Percentiles rank a stretch among this genome's conserved stretches.
phyloP scores from a whole-genome alignment of 148 eudicot genomes.

The Rhododendron henanense region DNA sequence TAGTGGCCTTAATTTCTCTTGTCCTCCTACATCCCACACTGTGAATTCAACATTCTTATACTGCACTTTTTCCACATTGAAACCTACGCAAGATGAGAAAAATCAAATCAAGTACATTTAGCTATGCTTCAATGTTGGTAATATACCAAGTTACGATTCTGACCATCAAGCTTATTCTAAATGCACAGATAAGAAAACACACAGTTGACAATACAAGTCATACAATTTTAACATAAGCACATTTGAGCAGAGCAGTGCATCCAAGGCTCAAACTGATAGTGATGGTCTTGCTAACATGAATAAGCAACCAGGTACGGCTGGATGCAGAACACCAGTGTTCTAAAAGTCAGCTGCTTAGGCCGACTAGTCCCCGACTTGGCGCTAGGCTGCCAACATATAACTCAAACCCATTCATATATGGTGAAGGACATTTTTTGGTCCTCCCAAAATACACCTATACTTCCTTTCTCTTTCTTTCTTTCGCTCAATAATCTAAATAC shows the following conservation, averaged over 20 bases:
- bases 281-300: background rate
- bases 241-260: background rate
- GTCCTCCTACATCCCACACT: constrained; percentile 99
- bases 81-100: constrained; percentile 48
- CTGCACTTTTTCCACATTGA: constrained; percentile 99
- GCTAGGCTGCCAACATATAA: background rate
- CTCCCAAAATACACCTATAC: background rate
- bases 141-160: background rate
- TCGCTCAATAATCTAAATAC: background rate
- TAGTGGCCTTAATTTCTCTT: constrained; percentile 92
- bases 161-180: background rate
- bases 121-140: background rate
- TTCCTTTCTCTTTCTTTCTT: background rate
- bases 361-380: too few relatives aligned
- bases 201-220: background rate
- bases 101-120: background rate
- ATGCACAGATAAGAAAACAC: background rate
- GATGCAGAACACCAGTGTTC: background rate
- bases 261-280: constrained; percentile 2
- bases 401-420: background rate
- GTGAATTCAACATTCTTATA: constrained; percentile 96
- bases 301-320: background rate
- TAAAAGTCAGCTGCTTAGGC: too few relatives aligned
- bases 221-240: background rate
- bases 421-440: background rate